Conservation (phyloP, 441 rosid species). For the Populus hybrid region DNA sequence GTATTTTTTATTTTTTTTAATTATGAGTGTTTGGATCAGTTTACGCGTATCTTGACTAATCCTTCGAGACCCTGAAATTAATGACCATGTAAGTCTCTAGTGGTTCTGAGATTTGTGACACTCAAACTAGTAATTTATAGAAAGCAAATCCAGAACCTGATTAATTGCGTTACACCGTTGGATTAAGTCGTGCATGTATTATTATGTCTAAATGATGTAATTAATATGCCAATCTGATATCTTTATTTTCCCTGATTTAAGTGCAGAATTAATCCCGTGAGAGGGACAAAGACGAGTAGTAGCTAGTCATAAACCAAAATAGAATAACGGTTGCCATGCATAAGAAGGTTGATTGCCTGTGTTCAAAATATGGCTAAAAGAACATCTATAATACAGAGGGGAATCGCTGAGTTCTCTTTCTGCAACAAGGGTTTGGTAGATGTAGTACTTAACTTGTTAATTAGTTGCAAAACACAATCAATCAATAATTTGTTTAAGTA, state of each 20-base stretch:
- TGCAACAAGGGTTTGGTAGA: neutral
- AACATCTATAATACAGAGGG: neutral
- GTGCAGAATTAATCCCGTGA: neutral
- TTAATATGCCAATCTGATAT: neutral
- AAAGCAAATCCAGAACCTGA: no score
- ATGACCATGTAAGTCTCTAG: no score
- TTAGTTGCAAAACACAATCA: neutral
- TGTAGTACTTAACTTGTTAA: neutral
- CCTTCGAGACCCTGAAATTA: accelerated
- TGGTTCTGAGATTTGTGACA: no score
- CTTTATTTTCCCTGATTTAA: neutral
- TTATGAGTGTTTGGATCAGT: accelerated
- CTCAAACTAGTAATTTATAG: no score
- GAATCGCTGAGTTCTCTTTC: neutral
- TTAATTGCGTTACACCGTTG: no score
- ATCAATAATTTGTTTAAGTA: neutral
- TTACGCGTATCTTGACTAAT: accelerated
- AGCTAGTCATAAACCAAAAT: neutral
- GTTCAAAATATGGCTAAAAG: neutral
- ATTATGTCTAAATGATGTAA: neutral
- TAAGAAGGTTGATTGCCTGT: neutral
- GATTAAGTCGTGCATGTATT: neutral
- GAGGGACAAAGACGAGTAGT: neutral
- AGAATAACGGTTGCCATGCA: neutral
- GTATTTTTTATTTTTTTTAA: no score